phyloP scores from a whole-genome alignment of 225 moss, liverwort and hornwort species.

The Neckera pumila region DNA sequence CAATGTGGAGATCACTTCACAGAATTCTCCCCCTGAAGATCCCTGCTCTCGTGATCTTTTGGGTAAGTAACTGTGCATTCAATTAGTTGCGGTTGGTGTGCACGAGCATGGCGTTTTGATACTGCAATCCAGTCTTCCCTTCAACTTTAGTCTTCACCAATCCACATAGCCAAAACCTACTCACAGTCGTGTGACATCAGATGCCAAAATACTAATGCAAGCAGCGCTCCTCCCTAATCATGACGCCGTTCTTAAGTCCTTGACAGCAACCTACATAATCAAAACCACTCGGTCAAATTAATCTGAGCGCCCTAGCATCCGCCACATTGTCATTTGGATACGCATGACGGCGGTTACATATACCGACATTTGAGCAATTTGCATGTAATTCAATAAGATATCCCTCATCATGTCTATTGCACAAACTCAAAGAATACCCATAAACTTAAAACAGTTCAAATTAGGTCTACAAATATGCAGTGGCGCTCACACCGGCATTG shows the following conservation, averaged over 20 bases:
- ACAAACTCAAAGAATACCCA: neutral
- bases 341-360: neutral
- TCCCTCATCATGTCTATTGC: neutral
- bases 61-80: neutral
- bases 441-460: neutral
- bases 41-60: neutral
- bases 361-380: neutral
- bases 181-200: neutral
- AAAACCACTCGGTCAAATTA: neutral
- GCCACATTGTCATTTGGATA: neutral
- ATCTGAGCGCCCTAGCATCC: neutral
- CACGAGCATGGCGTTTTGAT: neutral
- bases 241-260: neutral
- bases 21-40: conserved; percentile 2
- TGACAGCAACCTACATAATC: neutral
- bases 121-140: neutral
- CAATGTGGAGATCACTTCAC: conserved; percentile 19
- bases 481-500: neutral
- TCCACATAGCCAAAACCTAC: neutral
- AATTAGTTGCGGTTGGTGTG: neutral
- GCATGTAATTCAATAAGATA: neutral
- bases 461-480: neutral
- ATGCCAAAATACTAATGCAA: neutral
- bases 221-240: neutral
- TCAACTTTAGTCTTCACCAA: neutral